Evolutionary conservation across 352 stramenopile species (phyloP), one percentile per base, ranked within the genome.

Genomic region (Phytophthora aleatoria): DNA sequence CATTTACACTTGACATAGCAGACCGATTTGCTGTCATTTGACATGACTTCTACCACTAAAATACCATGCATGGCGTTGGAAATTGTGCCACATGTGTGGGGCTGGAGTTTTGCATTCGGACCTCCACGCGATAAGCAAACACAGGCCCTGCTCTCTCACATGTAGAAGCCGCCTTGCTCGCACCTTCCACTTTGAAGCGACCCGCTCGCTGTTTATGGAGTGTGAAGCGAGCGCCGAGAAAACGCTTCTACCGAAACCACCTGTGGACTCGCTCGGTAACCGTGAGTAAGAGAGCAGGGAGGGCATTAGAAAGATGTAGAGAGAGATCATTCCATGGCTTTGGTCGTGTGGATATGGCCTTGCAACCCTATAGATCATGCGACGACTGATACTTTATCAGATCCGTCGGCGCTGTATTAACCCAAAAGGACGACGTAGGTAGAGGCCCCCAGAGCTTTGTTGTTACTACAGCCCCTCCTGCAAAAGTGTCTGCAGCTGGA

Each of bases 401-500:
- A 43, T 9, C 38, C 35, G 35, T 41, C 11, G 27, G 15, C 41
- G 3, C 24, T 62, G 20, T 20, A 20, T 43, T 61, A 56, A 33
- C 4, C 28, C 7, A 67, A 62, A 67, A 20, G 20, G 52, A 33
- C 27, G 35, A 10, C 15, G 1, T 7, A 13, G 4, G 38, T 58
- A 58, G 51, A 58, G 38, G 51, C 33, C 50, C 6, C 9, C 39
- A 30, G 35, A 16, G 27, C 47, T 30, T 43, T 20, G 20, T 20
- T 20, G 20, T 20, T 20, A 20, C 20, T 20, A 20, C 20, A 20
- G 0, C 20, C 20, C 20, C 20, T 20, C 20, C 20, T 48, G 27
- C 55, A 24, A 33, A 60, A 65, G 61, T 70, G 62, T 70, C 62
- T 36, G 62, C 62, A 70, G 62, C 41, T 70, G 62, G 53, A 24